Evolutionary conservation across 2,329 filamentous ascomycete genomes (phyloP).

Genomic region (Geosmithia flava): DNA sequence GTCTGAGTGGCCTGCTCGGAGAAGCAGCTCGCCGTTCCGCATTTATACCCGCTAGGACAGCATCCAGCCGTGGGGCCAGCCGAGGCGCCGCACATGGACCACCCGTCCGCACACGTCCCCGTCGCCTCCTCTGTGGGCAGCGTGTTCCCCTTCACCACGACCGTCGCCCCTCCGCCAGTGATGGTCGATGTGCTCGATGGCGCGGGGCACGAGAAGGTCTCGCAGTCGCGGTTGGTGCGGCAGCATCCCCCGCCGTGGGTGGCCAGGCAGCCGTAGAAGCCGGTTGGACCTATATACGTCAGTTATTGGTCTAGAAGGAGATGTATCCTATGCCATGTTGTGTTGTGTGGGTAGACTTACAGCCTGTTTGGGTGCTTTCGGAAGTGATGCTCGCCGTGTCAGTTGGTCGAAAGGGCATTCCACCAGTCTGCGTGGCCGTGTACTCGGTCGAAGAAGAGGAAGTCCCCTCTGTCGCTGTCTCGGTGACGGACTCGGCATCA

Average conservation of each 20-base stretch:
- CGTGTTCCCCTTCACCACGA: conserved; percentile 43
- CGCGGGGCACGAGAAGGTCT: conserved; percentile 64
- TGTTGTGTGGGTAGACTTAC: conserved; percentile 20
- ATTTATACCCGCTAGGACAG: conserved; percentile 67
- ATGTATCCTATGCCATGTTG: no score
- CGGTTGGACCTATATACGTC: conserved; percentile 42
- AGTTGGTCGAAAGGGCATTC: conserved; percentile 35
- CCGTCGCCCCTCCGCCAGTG: conserved; percentile 56
- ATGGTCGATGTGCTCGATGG: conserved; percentile 50
- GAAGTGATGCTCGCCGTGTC: conserved; percentile 6
- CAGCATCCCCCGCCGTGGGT: conserved; percentile 78
- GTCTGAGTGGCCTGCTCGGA: conserved; percentile 38
- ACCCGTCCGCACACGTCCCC: conserved; percentile 60
- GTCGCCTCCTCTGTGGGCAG: conserved; percentile 23
- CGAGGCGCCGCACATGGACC: conserved; percentile 55
- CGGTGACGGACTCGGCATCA: conserved; percentile 5
- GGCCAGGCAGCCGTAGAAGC: conserved; percentile 84
- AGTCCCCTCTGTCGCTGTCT: background rate
- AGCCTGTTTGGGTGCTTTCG: conserved; percentile 30
- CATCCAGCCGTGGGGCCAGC: conserved; percentile 62
- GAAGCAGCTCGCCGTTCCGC: conserved; percentile 62
- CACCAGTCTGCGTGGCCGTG: conserved; percentile 24
- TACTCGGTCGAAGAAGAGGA: conserved; percentile 13
- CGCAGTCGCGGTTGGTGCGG: conserved; percentile 74
- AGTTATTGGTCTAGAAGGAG: background rate